These are phyloP conservation scores for Termitomyces sp. DNA, from an alignment of 768 basidiomycete species.

Conservation along the genomic window DNA sequence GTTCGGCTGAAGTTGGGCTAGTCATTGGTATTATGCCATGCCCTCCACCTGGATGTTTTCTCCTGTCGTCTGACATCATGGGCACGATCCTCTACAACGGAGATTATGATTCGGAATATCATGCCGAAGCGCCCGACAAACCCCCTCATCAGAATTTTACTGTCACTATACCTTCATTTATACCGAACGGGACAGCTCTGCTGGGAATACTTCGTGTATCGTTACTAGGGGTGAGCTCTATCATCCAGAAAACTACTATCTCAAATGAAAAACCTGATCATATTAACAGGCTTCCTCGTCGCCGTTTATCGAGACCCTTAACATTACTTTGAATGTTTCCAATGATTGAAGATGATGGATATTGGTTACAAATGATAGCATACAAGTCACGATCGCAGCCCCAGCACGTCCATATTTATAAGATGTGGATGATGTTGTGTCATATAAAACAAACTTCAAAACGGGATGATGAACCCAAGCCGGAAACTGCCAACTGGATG, in stretches of 20 bases:
- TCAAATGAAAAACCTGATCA: background rate
- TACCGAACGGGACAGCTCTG: constrained; percentile 26
- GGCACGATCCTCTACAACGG: constrained; percentile 48
- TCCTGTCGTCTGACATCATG: constrained; percentile 22
- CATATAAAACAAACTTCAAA: too few species aligned
- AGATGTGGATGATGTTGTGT: too few species aligned
- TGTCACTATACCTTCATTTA: constrained; percentile 30
- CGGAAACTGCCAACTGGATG: too few species aligned
- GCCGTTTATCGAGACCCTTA: constrained; percentile 28
- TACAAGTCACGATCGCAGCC: too few species aligned
- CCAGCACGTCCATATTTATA: too few species aligned
- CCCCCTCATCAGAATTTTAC: constrained; percentile 44
- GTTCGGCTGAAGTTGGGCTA: constrained; percentile 40
- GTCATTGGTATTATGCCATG: constrained; percentile 41
- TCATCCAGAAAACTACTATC: background rate
- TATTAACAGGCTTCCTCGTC: constrained; percentile 24
- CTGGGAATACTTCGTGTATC: constrained; percentile 33
- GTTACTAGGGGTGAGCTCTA: constrained; percentile 35
- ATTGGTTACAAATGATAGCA: too few species aligned
- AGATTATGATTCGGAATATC: constrained; percentile 31
- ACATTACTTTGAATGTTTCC: constrained; percentile 23
- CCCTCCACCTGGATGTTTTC: constrained; percentile 16
- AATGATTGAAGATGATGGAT: too few species aligned
- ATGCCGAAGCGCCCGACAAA: constrained; percentile 14
- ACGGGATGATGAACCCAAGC: too few species aligned